A percentile compares a stretch with the other conserved stretches of the same genome.
Conservation (phyloP, 2,329 filamentous ascomycete genomes). For the Penicillium sp. region DNA sequence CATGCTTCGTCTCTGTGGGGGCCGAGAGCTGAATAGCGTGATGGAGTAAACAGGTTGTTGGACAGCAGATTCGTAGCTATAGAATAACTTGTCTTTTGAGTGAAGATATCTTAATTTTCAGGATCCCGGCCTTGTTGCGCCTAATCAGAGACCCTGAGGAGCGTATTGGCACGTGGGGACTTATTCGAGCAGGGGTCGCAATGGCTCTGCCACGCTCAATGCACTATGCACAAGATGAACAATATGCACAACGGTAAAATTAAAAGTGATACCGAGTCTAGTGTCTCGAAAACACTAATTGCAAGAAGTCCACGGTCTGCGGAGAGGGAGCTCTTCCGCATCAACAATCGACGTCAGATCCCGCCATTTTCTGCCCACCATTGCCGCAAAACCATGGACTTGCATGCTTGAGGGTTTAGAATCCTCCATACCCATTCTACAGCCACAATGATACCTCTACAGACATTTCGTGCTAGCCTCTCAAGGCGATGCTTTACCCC, state of each 20-base stretch:
- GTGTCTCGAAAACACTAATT: neutral
- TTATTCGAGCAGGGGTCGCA: neutral
- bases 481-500: constrained; percentile 18
- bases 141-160: constrained; percentile 3
- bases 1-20: constrained; percentile 21
- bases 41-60: neutral
- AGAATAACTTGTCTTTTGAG: neutral
- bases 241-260: neutral
- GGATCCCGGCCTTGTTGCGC: neutral
- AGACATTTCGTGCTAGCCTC: constrained; percentile 15
- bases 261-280: neutral
- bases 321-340: constrained; percentile 24
- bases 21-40: neutral
- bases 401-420: constrained; percentile 9
- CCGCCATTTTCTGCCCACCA: constrained; percentile 11
- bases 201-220: neutral
- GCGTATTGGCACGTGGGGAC: neutral
- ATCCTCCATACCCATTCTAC: constrained; percentile 1
- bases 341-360: constrained; percentile 32
- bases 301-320: constrained; percentile 10
- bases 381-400: constrained; percentile 5
- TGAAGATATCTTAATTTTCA: neutral
- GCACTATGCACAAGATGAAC: neutral
- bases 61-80: neutral
- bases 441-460: constrained; percentile 22